Base-by-base conservation (phyloP, 106 monocot species). In the Acorus gramineus region DNA sequence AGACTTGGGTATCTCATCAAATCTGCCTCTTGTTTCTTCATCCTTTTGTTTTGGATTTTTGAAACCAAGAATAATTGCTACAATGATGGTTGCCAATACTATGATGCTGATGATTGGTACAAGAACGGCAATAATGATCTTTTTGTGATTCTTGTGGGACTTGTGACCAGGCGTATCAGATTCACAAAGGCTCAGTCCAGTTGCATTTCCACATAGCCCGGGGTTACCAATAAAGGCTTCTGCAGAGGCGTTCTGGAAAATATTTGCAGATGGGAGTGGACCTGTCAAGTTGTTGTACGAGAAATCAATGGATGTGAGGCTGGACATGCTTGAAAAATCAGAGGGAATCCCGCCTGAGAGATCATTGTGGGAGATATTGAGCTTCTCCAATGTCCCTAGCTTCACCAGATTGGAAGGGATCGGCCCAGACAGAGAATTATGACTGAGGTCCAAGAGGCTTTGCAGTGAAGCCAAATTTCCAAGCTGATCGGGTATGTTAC, bases 211-310 rank as follows among this genome's bases (percentile, higher is more conserved):
- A 46, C 93, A 94, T 44, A 94, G 71, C 7, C 81, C 76, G 0
- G 74, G 12, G 70, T 94, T 92, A 2, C 84, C 92, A 12, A 56
- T 43, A 63, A 72, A 92, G 2, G 77, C 63, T 11, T 59, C 60
- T 14, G 67, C 42, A 2, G 91, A 53, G 45, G 72, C 56, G 14
- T 66, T 81, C 46, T 61, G 59, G 52, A 93, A 86, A 55, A 60
- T 79, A 0, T 61, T 62, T 5, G 78, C 76, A 6, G 43, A 42
- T 5, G 92, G 92, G 56, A 92, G 60, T 0, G 63, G 10, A 42
- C 92, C 92, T 8, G 74, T 64, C 4, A 92, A 64, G 5, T 78
- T 77, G 76, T 92, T 92, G 77, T 80, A 67, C 0, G 92, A 87
- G 61, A 92, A 87, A 64, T 92, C 92, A 3, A 87, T 76, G 4